Evolutionary conservation across 805 yeast genomes (phyloP).

Genomic region (Brettanomyces anomalus): DNA sequence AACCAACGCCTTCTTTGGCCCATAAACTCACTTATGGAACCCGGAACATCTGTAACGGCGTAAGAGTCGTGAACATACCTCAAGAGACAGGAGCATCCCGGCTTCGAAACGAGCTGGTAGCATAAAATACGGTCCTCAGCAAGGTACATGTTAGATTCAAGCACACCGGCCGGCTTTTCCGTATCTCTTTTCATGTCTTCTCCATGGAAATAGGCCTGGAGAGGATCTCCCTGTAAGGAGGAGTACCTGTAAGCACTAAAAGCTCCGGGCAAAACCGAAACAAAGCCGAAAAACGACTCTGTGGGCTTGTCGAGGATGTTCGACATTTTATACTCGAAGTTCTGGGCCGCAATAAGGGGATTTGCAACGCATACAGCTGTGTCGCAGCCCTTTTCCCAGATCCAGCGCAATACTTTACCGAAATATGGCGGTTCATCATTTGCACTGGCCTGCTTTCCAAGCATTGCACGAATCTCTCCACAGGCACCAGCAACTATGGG

Average conservation of each 20-base stretch:
- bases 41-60: conserved; percentile 96
- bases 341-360: conserved; percentile 91
- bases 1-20: conserved; percentile 94
- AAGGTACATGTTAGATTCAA: conserved; percentile 90
- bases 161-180: conserved; percentile 70
- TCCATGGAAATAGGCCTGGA: conserved; percentile 87
- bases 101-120: conserved; percentile 86
- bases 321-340: conserved; percentile 92
- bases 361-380: conserved; percentile 44
- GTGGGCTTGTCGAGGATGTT: conserved; percentile 91
- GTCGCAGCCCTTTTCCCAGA: conserved; percentile 40
- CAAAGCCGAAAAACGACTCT: conserved; percentile 89
- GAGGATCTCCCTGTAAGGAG: conserved; percentile 74
- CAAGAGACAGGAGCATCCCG: conserved; percentile 59
- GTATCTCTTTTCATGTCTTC: conserved; percentile 55
- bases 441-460: conserved; percentile 22
- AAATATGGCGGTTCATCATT: conserved; percentile 22
- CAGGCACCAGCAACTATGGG: conserved; percentile 93
- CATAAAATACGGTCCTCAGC: conserved; percentile 95
- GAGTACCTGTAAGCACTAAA: conserved; percentile 85
- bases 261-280: conserved; percentile 92
- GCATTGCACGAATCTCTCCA: conserved; percentile 85
- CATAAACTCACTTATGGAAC: conserved; percentile 74
- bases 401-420: conserved; percentile 17
- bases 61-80: conserved; percentile 78